A percentile compares a stretch with the other conserved stretches of the same genome.
These are phyloP conservation scores for Vitis rupestris DNA, from an alignment of 164 flowering plant species.

Conservation along the genomic window DNA sequence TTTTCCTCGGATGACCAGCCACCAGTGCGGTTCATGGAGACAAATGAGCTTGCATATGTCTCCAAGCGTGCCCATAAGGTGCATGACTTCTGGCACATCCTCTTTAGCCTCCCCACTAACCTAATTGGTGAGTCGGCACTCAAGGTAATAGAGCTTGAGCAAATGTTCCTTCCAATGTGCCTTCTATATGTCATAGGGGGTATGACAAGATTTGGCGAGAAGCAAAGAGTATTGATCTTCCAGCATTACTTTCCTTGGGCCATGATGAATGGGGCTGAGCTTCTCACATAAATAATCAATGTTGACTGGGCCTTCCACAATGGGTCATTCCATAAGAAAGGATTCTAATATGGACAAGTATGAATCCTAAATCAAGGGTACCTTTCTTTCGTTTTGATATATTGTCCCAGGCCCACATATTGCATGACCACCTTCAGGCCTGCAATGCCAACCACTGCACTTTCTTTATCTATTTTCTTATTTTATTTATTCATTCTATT, in stretches of 20 bases:
- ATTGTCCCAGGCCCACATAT: too few relatives aligned
- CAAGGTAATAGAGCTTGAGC: constrained; percentile 93
- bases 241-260: constrained; percentile 91
- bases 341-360: too few relatives aligned
- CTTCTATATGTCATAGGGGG: constrained; percentile 83
- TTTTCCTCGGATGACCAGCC: constrained; percentile 96
- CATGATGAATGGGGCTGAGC: background rate
- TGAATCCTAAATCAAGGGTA: too few relatives aligned
- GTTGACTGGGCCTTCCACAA: too few relatives aligned
- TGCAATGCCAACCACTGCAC: too few relatives aligned
- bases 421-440: too few relatives aligned
- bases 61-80: constrained; percentile 90
- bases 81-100: constrained; percentile 95
- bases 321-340: too few relatives aligned
- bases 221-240: constrained; percentile 70
- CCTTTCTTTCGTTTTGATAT: too few relatives aligned
- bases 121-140: constrained; percentile 92
- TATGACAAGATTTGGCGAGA: constrained; percentile 63
- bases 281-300: too few relatives aligned
- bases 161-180: constrained; percentile 95
- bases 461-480: too few relatives aligned
- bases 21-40: constrained; percentile 89
- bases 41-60: constrained; percentile 85
- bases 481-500: too few relatives aligned
- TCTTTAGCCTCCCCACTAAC: constrained; percentile 86